phyloP scores from a whole-genome alignment of 2,329 filamentous ascomycete species.

The Aspergillus sp. region DNA sequence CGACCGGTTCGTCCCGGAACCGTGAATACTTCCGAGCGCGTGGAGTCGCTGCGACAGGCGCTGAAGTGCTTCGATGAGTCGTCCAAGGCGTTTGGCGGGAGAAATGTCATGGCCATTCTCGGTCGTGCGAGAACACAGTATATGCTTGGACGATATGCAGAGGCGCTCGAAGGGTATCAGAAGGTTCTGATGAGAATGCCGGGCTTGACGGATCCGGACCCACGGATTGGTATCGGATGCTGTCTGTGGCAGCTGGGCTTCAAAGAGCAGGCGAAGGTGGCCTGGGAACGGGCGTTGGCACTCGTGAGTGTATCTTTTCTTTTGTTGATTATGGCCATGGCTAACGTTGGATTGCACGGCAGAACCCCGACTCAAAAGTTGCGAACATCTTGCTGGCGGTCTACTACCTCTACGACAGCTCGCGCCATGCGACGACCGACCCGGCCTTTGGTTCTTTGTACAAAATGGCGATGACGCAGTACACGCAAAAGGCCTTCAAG shows the following conservation, averaged over 20 bases:
- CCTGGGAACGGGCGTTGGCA: constrained; percentile 85
- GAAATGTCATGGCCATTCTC: constrained; percentile 88
- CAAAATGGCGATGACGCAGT: constrained; percentile 90
- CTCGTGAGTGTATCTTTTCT: constrained; percentile 55
- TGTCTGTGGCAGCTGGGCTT: constrained; percentile 96
- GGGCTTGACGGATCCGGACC: constrained; percentile 85
- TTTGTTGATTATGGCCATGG: background rate
- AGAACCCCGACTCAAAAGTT: constrained; percentile 77
- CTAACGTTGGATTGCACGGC: constrained; percentile 5
- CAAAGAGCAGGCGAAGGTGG: constrained; percentile 85
- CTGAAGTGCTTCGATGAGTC: constrained; percentile 95
- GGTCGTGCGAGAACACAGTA: constrained; percentile 85
- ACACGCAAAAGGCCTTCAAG: constrained; percentile 91
- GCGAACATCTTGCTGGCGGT: constrained; percentile 87
- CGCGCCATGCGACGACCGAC: constrained; percentile 77
- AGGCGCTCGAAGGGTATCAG: constrained; percentile 82
- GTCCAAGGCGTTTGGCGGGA: constrained; percentile 74
- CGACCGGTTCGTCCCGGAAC: constrained; percentile 62
- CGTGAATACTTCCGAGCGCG: constrained; percentile 66
- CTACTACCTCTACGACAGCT: constrained; percentile 84
- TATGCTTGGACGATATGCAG: constrained; percentile 79
- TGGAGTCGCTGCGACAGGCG: constrained; percentile 78
- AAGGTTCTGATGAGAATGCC: constrained; percentile 83
- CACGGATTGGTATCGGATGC: constrained; percentile 90
- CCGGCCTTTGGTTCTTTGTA: constrained; percentile 81